Evolutionary conservation across 1,284 basidiomycete genomes (phyloP).

Genomic region (Meira nashicola): DNA sequence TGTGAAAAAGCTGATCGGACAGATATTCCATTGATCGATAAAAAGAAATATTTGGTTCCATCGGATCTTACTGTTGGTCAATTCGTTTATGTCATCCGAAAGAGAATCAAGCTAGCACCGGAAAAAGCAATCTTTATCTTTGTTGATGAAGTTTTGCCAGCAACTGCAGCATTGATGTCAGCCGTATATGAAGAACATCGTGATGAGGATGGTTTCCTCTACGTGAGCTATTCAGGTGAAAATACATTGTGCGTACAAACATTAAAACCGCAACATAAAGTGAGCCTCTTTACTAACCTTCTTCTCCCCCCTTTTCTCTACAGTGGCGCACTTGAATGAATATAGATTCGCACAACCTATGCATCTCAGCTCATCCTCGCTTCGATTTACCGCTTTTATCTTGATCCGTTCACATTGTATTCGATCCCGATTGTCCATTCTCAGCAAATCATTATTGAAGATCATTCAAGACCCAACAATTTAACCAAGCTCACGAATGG

Average conservation of each 20-base stretch:
- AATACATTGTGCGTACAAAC: slow-evolving; percentile 30
- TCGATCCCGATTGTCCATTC: no score
- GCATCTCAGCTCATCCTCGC: no score
- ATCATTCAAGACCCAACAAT: no score
- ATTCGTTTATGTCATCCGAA: slow-evolving; percentile 99
- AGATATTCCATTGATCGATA: slow-evolving; percentile 98
- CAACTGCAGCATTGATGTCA: slow-evolving; percentile 96
- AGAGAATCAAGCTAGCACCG: slow-evolving; percentile 93
- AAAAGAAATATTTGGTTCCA: slow-evolving; percentile 99
- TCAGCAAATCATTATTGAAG: no score
- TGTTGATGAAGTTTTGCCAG: slow-evolving; percentile 87
- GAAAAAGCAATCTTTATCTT: slow-evolving; percentile 73
- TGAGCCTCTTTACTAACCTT: background rate
- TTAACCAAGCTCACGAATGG: no score
- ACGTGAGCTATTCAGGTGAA: slow-evolving; percentile 44
- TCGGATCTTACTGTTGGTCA: slow-evolving; percentile 88
- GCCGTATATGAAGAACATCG: slow-evolving; percentile 96
- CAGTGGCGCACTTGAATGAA: no score
- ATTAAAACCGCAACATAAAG: background rate
- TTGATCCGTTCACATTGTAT: no score
- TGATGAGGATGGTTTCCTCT: slow-evolving; percentile 46
- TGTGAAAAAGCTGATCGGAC: slow-evolving; percentile 99
- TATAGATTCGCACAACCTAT: no score
- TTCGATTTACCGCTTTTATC: no score
- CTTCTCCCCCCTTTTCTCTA: no score